Evolutionary conservation across 1,284 basidiomycete species (phyloP).

Genomic region (Pholiota adiposa): DNA sequence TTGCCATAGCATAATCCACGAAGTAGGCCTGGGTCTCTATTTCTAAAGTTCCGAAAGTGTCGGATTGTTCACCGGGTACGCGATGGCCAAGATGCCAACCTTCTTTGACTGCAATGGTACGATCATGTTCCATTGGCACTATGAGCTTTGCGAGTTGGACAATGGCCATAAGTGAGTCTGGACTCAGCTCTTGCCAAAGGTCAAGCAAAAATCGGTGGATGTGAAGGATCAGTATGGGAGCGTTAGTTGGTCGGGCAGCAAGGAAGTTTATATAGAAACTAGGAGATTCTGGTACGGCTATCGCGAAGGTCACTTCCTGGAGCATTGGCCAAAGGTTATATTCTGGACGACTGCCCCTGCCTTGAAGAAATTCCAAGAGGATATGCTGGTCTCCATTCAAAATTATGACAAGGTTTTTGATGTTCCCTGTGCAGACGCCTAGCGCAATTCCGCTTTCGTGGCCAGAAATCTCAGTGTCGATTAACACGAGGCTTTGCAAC

Average conservation of each 20-base stretch:
- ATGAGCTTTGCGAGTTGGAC: neutral
- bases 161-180: neutral
- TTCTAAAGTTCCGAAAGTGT: neutral
- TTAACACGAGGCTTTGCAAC: neutral
- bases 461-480: neutral
- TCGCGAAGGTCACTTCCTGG: neutral
- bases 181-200: neutral
- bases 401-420: neutral
- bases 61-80: neutral
- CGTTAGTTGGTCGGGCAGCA: neutral
- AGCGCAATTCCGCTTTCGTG: neutral
- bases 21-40: neutral
- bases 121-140: neutral
- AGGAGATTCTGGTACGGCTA: neutral
- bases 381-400: neutral
- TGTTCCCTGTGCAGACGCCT: neutral
- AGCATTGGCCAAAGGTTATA: neutral
- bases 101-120: neutral
- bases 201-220: neutral
- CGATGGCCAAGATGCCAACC: neutral
- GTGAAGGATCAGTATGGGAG: neutral
- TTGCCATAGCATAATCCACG: neutral
- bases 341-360: neutral
- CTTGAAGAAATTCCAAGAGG: neutral
- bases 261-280: neutral